These are phyloP conservation scores for Auxenochlorella pyrenoidosa DNA, from an alignment of 139 green algal genomes.

Conservation along the genomic window DNA sequence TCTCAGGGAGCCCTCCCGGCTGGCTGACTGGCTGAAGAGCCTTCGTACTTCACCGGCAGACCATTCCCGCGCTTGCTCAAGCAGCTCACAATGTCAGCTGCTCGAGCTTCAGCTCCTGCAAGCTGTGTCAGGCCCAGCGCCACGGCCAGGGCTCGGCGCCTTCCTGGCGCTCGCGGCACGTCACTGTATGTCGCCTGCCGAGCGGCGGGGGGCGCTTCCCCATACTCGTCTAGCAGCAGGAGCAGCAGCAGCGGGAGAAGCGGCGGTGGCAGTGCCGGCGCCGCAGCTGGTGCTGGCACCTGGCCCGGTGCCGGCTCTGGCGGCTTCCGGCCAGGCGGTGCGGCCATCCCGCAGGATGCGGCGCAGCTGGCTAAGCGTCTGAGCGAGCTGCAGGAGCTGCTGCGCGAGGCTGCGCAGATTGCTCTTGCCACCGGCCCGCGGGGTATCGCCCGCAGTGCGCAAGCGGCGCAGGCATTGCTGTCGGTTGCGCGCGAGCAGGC, in stretches of 20 bases:
- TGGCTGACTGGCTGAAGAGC: no score
- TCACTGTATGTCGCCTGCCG: neutral
- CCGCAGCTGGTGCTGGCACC: neutral
- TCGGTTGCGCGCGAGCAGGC: conserved; percentile 54
- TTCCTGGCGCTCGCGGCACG: neutral
- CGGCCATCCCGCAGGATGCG: neutral
- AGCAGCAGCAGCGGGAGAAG: neutral
- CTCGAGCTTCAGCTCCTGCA: no score
- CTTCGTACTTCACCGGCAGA: no score
- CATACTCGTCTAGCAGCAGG: neutral
- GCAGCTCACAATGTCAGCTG: no score
- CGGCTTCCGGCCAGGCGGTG: neutral
- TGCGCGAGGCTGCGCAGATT: conserved; percentile 63
- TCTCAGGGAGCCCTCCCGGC: no score
- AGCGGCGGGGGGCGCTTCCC: neutral
- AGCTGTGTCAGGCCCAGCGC: no score
- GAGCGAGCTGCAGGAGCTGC: conserved; percentile 55
- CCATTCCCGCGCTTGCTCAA: no score
- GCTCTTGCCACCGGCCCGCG: conserved; percentile 59
- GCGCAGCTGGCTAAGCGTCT: conserved; percentile 18
- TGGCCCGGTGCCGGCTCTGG: neutral
- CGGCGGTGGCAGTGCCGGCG: neutral
- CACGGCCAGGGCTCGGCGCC: no score
- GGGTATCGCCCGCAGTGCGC: conserved; percentile 64
- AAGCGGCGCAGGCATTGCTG: conserved; percentile 63